Evolutionary conservation across 2,329 filamentous ascomycete species (phyloP), one percentile per base, ranked within the genome.

Genomic region (Apiospora kogelbergensis): DNA sequence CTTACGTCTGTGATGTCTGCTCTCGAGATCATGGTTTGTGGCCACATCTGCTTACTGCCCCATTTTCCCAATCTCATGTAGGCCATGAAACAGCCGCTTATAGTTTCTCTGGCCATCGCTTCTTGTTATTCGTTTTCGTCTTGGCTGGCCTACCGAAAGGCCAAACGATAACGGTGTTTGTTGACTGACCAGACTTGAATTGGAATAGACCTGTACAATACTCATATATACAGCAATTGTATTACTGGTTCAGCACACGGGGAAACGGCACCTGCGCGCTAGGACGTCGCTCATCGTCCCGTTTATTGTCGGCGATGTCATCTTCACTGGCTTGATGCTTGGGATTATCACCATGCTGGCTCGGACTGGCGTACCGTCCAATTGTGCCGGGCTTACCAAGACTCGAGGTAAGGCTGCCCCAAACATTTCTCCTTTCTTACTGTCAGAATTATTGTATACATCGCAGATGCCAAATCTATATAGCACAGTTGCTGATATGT

Each of bases 11-110:
- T 70, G 20, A 77, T 81, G 75, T 68, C 76, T 26, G 68, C 76
- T 11, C 69, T 81, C 26, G 78, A 81, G 72, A 68, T 79, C 65
- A 71, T 82, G 76, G 80, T 82, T 73, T 70, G 78, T 74, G 22
- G 24, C 26, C n/a, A 37, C 17, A n/a, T 60, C 48, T 44, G 33
- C 37, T 44, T 30, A 30, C 17, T 22, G 5, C 63, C n/a, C 57
- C 17, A 42, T 24, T 37, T 15, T 3, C 40, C 26, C 40, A 5
- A 9, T 13, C 30, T 30, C 15, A 3, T 26, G 48, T 22, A 30
- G n/a, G 33, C 30, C 41, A 42, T 45, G n/a, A 11, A 63, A 45
- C 41, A 30, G 20, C 13, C 6, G 20, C 17, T 10, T 33, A 17
- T n/a, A 9, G 11, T n/a, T 1, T 33, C 7, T 57, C 15, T 33